Evolutionary conservation across 257 asterid genomes (phyloP).

Genomic region (Gardenia jasminoides): DNA sequence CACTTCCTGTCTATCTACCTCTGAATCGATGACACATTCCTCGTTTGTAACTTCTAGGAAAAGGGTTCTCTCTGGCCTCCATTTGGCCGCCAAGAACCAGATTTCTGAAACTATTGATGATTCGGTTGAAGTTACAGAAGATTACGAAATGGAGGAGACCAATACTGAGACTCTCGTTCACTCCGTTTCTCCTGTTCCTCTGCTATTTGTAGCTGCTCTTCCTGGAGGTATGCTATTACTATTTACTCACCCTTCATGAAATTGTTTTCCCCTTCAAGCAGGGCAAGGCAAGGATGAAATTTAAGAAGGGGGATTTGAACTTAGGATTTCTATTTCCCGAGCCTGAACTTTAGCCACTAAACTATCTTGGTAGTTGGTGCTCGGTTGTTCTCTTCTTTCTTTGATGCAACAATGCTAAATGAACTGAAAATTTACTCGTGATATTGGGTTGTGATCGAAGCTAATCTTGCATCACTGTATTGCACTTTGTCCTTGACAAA

Average conservation of each 20-base stretch:
- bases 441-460: too few species aligned
- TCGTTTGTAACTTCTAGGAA: constrained; percentile 3
- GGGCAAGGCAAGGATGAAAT: too few species aligned
- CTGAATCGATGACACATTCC: constrained; percentile 13
- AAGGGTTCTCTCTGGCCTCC: constrained; percentile 20
- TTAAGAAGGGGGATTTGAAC: too few species aligned
- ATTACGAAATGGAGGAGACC: constrained; percentile 23
- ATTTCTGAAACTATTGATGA: constrained; percentile 25
- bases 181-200: constrained; percentile 57
- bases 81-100: constrained; percentile 23
- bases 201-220: constrained; percentile 62
- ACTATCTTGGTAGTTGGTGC: too few species aligned
- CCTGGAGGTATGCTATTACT: constrained; percentile 63
- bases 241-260: background rate
- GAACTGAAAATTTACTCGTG: too few species aligned
- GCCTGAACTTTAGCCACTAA: too few species aligned
- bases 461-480: too few species aligned
- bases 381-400: too few species aligned
- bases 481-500: too few species aligned
- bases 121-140: background rate
- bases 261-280: too few species aligned
- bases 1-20: constrained; percentile 5
- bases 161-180: constrained; percentile 42
- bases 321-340: too few species aligned
- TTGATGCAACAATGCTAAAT: too few species aligned